These are phyloP conservation scores for Novymonas esmeraldas DNA, from an alignment of 208 protist species.

Conservation along the genomic window DNA sequence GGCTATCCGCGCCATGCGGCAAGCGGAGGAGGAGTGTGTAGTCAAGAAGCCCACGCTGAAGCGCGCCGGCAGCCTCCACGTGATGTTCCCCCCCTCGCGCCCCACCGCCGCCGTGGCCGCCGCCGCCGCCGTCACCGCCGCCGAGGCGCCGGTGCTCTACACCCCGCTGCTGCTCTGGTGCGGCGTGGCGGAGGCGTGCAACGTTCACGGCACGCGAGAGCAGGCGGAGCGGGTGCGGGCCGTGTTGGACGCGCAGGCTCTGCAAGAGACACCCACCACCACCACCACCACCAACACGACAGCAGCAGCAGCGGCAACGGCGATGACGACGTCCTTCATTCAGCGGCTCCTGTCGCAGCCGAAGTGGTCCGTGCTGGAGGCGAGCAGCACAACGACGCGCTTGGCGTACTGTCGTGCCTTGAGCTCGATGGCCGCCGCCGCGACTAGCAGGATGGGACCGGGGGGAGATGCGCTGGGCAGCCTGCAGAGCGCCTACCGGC, in stretches of 20 bases:
- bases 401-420: conserved; percentile 29
- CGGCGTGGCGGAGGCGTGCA: conserved; percentile 27
- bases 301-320: background rate
- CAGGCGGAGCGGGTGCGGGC: conserved; percentile 13
- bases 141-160: conserved; percentile 14
- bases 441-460: background rate
- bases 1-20: conserved; percentile 45
- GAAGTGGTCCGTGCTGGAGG: conserved; percentile 19
- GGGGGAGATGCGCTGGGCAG: conserved; percentile 16
- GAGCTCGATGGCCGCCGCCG: conserved; percentile 11
- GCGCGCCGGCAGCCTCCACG: background rate
- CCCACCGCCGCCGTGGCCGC: background rate
- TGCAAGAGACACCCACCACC: conserved; percentile 8
- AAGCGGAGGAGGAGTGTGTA: conserved; percentile 6
- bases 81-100: background rate
- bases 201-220: conserved; percentile 21
- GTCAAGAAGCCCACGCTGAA: conserved; percentile 1
- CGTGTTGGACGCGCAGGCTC: conserved; percentile 24
- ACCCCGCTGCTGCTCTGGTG: conserved; percentile 64
- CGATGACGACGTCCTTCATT: conserved; percentile 28
- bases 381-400: conserved; percentile 21
- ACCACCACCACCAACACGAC: conserved; percentile 5
- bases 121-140: background rate
- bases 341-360: conserved; percentile 31
- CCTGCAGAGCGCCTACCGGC: conserved; percentile 52